Evolutionary conservation across 1,284 basidiomycete species (phyloP).

Genomic region (Cryptococcus sp.): DNA sequence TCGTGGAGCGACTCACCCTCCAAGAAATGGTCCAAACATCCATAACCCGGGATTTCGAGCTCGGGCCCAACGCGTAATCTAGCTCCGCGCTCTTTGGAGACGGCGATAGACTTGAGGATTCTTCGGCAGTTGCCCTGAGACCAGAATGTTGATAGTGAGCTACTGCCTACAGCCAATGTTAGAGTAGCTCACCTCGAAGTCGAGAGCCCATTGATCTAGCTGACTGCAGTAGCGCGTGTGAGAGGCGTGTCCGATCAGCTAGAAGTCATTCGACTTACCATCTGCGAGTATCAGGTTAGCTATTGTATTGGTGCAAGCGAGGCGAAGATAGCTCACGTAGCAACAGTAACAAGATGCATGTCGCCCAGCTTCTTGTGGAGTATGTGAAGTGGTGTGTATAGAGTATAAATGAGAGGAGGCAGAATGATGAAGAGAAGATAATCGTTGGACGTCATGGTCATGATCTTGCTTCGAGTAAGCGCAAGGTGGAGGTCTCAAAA

Average conservation of each 20-base stretch:
- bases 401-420: not conserved
- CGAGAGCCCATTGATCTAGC: slow-evolving; percentile 38
- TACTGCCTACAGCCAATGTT: not conserved
- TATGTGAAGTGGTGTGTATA: not conserved
- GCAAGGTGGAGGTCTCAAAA: not conserved
- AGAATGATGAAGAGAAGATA: not conserved
- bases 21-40: slow-evolving; percentile 83
- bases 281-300: slow-evolving; percentile 4
- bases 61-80: slow-evolving; percentile 95
- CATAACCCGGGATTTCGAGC: slow-evolving; percentile 96
- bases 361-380: not conserved
- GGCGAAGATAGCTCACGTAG: slow-evolving; percentile 45
- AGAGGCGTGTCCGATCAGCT: not conserved
- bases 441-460: not conserved
- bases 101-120: slow-evolving; percentile 82
- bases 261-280: no score
- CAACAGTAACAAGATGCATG: slow-evolving; percentile 54
- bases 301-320: no score
- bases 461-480: not conserved
- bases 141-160: not conserved
- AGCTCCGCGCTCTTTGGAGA: slow-evolving; percentile 87
- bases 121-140: slow-evolving; percentile 83
- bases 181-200: slow-evolving; percentile 28
- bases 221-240: slow-evolving; percentile 15
- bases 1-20: slow-evolving; percentile 42